Conservation (phyloP, 2,329 filamentous ascomycete species). For the Aureobasidium sp. region DNA sequence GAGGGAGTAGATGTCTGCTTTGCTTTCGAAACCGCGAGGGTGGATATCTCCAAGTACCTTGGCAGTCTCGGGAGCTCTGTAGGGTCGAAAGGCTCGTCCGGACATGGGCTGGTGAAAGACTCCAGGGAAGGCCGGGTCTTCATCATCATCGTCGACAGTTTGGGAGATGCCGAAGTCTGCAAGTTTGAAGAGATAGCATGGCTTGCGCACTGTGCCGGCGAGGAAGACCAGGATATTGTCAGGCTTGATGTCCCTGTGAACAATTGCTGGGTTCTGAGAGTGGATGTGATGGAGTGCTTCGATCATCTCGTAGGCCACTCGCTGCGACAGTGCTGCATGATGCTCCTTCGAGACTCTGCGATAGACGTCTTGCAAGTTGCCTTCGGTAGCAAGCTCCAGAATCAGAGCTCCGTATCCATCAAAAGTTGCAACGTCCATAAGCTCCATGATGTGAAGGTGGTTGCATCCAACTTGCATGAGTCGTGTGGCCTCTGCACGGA, state of each 20-base stretch:
- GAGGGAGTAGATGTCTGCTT: conserved; percentile 1
- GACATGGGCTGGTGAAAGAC: not conserved
- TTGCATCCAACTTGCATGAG: not conserved
- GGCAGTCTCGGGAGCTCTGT: not conserved
- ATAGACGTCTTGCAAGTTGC: not conserved
- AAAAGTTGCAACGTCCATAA: not conserved
- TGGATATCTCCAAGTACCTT: not conserved
- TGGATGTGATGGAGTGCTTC: conserved; percentile 1
- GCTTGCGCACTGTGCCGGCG: not conserved
- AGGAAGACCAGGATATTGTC: conserved; percentile 9
- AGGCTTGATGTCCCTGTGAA: conserved; percentile 11
- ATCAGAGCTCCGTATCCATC: not conserved
- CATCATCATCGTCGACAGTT: not conserved
- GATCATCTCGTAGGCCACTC: not conserved
- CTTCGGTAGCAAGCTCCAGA: not conserved
- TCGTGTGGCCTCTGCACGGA: not conserved
- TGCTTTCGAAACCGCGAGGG: not conserved
- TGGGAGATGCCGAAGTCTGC: not conserved
- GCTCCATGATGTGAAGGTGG: not conserved
- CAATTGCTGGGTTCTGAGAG: not conserved
- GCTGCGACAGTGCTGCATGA: not conserved
- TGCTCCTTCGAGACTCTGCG: not conserved
- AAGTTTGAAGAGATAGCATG: not conserved
- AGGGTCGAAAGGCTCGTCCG: not conserved
- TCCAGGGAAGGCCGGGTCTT: not conserved